phyloP scores from a whole-genome alignment of 805 yeast genomes.

The Candida caryicola region DNA sequence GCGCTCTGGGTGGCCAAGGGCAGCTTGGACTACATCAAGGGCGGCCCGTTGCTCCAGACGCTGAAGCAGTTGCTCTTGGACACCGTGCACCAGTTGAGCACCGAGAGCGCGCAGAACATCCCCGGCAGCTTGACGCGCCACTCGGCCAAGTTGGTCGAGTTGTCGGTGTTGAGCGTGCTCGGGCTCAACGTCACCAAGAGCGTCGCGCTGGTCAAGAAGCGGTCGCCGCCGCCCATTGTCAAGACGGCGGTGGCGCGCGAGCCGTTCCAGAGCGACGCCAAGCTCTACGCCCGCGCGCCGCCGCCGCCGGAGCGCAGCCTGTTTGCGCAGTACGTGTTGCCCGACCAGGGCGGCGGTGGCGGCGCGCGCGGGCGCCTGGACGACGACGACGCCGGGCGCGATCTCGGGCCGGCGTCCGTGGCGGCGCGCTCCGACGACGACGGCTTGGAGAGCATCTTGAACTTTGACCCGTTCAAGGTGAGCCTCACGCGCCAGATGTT shows the following conservation, averaged over 20 bases:
- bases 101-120: constrained; percentile 49
- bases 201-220: constrained; percentile 13
- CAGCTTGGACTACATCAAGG: constrained; percentile 75
- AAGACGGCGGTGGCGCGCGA: constrained; percentile 25
- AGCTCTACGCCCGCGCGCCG: constrained; percentile 1
- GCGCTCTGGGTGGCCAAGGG: constrained; percentile 69
- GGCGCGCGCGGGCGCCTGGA: background rate
- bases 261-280: constrained; percentile 7
- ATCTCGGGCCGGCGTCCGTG: background rate
- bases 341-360: background rate
- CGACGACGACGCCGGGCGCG: too few species aligned
- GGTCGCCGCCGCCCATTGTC: constrained; percentile 17
- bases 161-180: constrained; percentile 58
- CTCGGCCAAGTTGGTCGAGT: constrained; percentile 55
- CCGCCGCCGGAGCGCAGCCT: background rate
- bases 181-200: constrained; percentile 43
- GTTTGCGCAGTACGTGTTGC: background rate
- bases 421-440: constrained; percentile 6
- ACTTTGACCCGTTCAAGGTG: constrained; percentile 39
- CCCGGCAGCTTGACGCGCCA: constrained; percentile 62
- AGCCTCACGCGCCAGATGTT: constrained; percentile 25
- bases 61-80: constrained; percentile 55
- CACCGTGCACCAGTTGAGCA: constrained; percentile 48
- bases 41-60: constrained; percentile 76
- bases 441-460: constrained; percentile 23